phyloP scores from a whole-genome alignment of 1,284 basidiomycete species.

The Flammula alnicola region DNA sequence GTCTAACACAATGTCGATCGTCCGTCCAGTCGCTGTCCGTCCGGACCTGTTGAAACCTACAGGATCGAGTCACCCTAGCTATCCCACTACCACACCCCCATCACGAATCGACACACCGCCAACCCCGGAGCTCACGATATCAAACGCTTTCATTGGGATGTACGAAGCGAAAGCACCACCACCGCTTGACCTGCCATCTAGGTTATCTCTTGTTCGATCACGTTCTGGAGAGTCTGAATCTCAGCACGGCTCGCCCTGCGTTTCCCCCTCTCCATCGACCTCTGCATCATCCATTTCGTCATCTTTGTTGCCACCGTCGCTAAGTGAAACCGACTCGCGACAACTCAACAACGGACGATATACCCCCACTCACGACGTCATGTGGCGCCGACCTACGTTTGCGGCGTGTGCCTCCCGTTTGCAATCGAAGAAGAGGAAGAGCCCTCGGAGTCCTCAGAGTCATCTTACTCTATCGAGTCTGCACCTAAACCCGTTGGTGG shows the following conservation, averaged over 20 bases:
- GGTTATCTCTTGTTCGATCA: not conserved
- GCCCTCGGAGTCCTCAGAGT: not conserved
- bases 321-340: not conserved
- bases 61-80: no score
- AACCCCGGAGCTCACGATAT: not conserved
- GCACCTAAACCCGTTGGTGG: not conserved
- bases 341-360: not conserved
- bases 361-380: not conserved
- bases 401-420: slow-evolving; percentile 6
- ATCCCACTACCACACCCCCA: not conserved
- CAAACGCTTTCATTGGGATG: not conserved
- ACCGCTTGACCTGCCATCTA: not conserved
- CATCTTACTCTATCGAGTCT: slow-evolving; percentile 1
- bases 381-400: slow-evolving; percentile 2
- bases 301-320: no score
- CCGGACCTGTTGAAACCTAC: no score
- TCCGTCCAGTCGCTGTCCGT: no score
- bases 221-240: no score
- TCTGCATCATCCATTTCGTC: no score
- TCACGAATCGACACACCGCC: not conserved
- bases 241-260: no score
- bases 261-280: no score
- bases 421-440: slow-evolving; percentile 4
- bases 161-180: slow-evolving; percentile 7
- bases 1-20: no score